Percentiles rank a stretch among this genome's conserved stretches.
phyloP scores from a whole-genome alignment of 1,139 yeast genomes.

The Sugiyamaella castrensis region DNA sequence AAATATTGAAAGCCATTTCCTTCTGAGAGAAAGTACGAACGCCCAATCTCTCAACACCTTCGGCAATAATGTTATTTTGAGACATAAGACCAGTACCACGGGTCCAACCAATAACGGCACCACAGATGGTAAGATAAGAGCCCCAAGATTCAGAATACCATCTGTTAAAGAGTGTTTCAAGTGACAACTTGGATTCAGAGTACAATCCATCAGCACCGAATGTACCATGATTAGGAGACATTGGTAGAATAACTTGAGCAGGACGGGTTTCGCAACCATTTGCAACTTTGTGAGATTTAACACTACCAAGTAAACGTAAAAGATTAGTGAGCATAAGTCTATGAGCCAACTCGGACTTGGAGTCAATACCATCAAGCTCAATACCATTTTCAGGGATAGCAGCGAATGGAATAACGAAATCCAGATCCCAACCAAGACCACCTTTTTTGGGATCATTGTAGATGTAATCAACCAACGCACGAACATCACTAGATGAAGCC shows the following conservation, averaged over 20 bases:
- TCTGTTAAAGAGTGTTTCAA: slow-evolving; percentile 96
- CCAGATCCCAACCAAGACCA: slow-evolving; percentile 98
- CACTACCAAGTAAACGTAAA: slow-evolving; percentile 85
- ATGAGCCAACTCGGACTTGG: slow-evolving; percentile 95
- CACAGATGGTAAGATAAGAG: slow-evolving; percentile 89
- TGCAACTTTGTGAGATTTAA: slow-evolving; percentile 74
- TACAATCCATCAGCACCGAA: slow-evolving; percentile 97
- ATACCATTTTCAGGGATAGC: slow-evolving; percentile 99
- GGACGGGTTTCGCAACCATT: slow-evolving; percentile 89
- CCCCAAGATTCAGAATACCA: slow-evolving; percentile 99
- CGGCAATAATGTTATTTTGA: slow-evolving; percentile 95
- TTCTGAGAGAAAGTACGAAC: slow-evolving; percentile 97
- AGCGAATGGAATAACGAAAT: slow-evolving; percentile 93
- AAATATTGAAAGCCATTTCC: slow-evolving; percentile 97
- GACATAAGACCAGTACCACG: slow-evolving; percentile 99
- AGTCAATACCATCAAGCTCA: slow-evolving; percentile 88
- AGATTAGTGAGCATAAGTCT: slow-evolving; percentile 97
- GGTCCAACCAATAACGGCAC: slow-evolving; percentile 99
- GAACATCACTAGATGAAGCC: slow-evolving; percentile 92
- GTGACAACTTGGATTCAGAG: slow-evolving; percentile 92
- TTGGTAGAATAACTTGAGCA: slow-evolving; percentile 93
- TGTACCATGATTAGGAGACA: slow-evolving; percentile 98
- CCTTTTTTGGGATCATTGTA: slow-evolving; percentile 79
- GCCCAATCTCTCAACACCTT: slow-evolving; percentile 92
- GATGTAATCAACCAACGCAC: slow-evolving; percentile 78